Conservation (phyloP, 495 filamentous ascomycete species). For the Trichoderma orchidacearum region DNA sequence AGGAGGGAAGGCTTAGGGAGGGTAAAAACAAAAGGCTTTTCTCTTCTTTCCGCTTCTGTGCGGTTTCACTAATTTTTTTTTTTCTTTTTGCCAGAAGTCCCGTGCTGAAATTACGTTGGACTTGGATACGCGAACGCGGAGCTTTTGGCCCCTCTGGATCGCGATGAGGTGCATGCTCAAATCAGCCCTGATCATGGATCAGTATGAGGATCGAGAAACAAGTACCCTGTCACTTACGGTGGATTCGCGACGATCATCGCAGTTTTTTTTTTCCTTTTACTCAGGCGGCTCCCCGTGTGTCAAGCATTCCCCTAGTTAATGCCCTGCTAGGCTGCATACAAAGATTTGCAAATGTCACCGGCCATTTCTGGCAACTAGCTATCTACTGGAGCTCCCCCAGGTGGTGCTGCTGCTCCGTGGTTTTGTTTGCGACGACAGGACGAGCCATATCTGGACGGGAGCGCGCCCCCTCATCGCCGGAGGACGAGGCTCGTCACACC, state of each 20-base stretch:
- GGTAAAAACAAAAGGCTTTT: neutral
- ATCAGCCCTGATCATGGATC: neutral
- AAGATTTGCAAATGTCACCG: too few relatives aligned
- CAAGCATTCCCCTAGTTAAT: neutral
- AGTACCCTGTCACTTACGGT: neutral
- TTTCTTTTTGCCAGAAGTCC: neutral
- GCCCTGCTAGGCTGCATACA: too few relatives aligned
- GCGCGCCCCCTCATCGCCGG: too few relatives aligned
- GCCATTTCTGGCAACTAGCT: slow-evolving; percentile 6
- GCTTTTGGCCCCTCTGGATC: neutral
- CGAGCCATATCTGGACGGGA: too few relatives aligned
- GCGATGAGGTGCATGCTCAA: neutral
- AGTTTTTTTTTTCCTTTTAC: neutral
- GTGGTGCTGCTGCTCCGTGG: too few relatives aligned
- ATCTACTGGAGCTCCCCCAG: too few relatives aligned
- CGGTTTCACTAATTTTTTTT: neutral
- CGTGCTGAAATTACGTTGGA: neutral
- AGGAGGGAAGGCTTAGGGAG: neutral
- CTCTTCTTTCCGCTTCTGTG: neutral
- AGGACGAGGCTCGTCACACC: neutral
- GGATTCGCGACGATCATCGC: neutral
- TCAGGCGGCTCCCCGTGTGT: neutral
- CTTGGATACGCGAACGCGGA: neutral
- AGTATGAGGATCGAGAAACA: slow-evolving; percentile 1
- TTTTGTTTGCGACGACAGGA: too few relatives aligned